Conservation (phyloP, 1,284 basidiomycete species). For the Coniferiporia weirii region DNA sequence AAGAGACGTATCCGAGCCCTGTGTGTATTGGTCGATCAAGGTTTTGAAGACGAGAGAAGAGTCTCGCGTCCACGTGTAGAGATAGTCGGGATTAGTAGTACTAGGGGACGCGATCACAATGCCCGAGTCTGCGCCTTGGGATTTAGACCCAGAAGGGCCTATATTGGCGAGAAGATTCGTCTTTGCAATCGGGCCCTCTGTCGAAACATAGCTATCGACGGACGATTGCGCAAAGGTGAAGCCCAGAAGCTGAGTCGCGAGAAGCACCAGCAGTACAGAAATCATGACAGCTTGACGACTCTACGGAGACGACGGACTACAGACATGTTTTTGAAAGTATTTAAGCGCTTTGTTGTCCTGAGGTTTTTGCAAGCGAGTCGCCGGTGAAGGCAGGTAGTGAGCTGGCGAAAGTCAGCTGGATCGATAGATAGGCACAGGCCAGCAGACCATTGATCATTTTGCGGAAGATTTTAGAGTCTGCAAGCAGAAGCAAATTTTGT, state of each 20-base stretch:
- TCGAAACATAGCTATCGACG: constrained; percentile 17
- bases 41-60: constrained; percentile 39
- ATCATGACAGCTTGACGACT: not conserved
- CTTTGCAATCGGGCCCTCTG: constrained; percentile 23
- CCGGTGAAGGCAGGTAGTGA: not conserved
- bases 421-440: too few species aligned
- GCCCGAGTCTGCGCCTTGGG: constrained; percentile 20
- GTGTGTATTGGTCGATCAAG: constrained; percentile 35
- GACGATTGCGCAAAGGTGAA: constrained; percentile 4
- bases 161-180: constrained; percentile 24
- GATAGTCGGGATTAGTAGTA: constrained; percentile 33
- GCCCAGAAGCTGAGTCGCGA: constrained; percentile 5
- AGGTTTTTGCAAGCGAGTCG: not conserved
- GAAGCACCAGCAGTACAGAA: constrained; percentile 1
- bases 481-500: too few species aligned
- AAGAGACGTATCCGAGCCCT: constrained; percentile 15
- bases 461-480: too few species aligned
- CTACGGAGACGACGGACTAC: not conserved
- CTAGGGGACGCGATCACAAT: constrained; percentile 34
- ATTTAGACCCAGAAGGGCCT: constrained; percentile 21
- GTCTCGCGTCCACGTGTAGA: constrained; percentile 39
- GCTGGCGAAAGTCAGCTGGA: not conserved
- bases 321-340: not conserved
- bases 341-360: not conserved
- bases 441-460: too few species aligned